Percentiles rank a stretch among this genome's conserved stretches.
phyloP scores from a whole-genome alignment of 225 moss, liverwort and hornwort genomes.

The Climacium dendroides region DNA sequence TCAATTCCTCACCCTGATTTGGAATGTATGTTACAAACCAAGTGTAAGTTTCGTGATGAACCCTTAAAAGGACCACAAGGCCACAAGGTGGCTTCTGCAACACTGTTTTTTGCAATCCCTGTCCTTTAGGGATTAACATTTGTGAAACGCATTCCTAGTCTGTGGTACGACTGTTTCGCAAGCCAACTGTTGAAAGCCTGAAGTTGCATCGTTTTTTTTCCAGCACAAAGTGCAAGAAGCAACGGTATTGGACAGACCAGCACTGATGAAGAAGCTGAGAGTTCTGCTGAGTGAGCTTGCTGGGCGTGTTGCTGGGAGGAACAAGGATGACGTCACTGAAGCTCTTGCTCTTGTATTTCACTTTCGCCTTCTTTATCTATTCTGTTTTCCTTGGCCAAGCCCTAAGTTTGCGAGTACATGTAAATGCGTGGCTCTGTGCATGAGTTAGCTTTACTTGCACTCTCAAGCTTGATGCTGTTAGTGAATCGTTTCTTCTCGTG shows the following conservation, averaged over 20 bases:
- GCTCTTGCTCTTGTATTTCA: conserved; percentile 47
- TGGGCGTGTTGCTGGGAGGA: conserved; percentile 68
- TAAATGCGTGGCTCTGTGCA: background rate
- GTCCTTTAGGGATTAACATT: background rate
- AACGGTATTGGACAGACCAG: conserved; percentile 34
- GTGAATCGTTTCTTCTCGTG: background rate
- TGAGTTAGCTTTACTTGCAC: background rate
- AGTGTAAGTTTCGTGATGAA: background rate
- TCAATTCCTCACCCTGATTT: background rate
- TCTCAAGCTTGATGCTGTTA: background rate
- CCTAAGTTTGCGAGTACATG: background rate
- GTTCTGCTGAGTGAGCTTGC: conserved; percentile 46
- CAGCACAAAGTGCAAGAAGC: conserved; percentile 59
- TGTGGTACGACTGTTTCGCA: background rate
- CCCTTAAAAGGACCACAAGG: background rate
- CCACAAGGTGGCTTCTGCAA: background rate
- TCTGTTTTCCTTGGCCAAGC: background rate
- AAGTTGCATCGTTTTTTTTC: background rate
- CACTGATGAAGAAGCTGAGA: conserved; percentile 56
- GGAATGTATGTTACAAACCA: background rate
- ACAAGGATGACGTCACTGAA: conserved; percentile 66
- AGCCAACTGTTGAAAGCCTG: background rate
- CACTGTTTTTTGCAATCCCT: background rate
- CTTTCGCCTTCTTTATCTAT: background rate
- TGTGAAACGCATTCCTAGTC: background rate